Evolutionary conservation across 495 filamentous ascomycete genomes (phyloP), one percentile per base, ranked within the genome.

Genomic region (Penicillium soppii): DNA sequence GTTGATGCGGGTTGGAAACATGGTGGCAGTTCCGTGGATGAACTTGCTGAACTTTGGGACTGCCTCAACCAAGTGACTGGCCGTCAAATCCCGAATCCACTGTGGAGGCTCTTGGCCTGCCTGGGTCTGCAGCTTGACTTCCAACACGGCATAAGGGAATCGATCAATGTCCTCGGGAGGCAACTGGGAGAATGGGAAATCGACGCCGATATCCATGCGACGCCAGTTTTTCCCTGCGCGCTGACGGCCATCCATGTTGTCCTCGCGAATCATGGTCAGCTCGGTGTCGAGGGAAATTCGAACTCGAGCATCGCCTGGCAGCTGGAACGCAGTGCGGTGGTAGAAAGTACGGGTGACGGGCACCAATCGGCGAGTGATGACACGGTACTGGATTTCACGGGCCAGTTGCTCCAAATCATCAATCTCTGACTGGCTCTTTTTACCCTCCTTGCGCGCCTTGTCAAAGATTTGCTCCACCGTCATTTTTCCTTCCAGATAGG

Each of bases 31-130:
- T 42, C 94, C 94, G 68, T 99, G 94, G 52, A 99, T 99, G 69
- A 97, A 99, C 72, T 99, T 99, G 59, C 91, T 96, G 75, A 96
- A 99, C 64, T 99, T 99, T 43, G 94, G 94, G 1, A 97, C 92
- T 1, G 95, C 94, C 67, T 99, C 94, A 12, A 99, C 94, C 20
- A 99, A 80, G 68, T 99, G 94, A 58, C 88, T 94, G 13, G 90
- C 80, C 19, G 89, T 94, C 35, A 99, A 77, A 56, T 96, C 90
- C 9, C 89, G 85, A 49, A 97, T 92, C 94, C 94, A 99, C 61
- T 92, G 85, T 0, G 94, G 94, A 19, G 95, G 94, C 60, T 96
- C 91, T 67, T 97, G 92, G n/a, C 95, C 94, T 26, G 87, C 85
- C 68, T 96, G 91, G 2, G 95, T 99, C 70, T 97, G 95, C 21